Evolutionary conservation across 2,329 filamentous ascomycete species (phyloP).

Genomic region (Biscogniauxia sp.): DNA sequence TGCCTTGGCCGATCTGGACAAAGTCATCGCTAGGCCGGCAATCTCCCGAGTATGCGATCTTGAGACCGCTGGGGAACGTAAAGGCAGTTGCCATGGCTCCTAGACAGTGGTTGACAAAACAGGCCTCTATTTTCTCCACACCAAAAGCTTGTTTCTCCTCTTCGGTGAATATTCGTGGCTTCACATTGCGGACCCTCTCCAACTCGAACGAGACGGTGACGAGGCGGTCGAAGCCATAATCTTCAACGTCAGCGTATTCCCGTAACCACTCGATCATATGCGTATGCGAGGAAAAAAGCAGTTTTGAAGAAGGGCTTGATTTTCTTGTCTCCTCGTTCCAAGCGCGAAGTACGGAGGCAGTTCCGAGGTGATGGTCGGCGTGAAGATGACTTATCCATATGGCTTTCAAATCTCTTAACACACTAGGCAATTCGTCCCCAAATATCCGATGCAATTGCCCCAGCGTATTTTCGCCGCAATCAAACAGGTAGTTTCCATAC

Average conservation of each 20-base stretch:
- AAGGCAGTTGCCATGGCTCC: slow-evolving; percentile 74
- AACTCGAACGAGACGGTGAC: slow-evolving; percentile 10
- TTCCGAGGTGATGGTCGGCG: slow-evolving; percentile 93
- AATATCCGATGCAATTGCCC: slow-evolving; percentile 81
- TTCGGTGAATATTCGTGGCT: slow-evolving; percentile 33
- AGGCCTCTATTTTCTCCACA: slow-evolving; percentile 64
- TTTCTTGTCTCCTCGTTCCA: slow-evolving; percentile 63
- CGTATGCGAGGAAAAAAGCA: slow-evolving; percentile 67
- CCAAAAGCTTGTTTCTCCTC: slow-evolving; percentile 53
- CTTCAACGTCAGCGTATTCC: slow-evolving; percentile 77
- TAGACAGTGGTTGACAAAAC: slow-evolving; percentile 74
- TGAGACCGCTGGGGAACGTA: slow-evolving; percentile 76
- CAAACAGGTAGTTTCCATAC: slow-evolving; percentile 83
- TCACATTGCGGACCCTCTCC: slow-evolving; percentile 7
- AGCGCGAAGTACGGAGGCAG: slow-evolving; percentile 73
- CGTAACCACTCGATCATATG: slow-evolving; percentile 74
- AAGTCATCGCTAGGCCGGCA: slow-evolving; percentile 77
- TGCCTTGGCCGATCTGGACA: slow-evolving; percentile 65
- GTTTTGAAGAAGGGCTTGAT: slow-evolving; percentile 35
- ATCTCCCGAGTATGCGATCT: slow-evolving; percentile 90
- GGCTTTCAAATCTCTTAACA: slow-evolving; percentile 74
- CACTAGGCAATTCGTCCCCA: slow-evolving; percentile 61
- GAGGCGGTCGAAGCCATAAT: slow-evolving; percentile 64
- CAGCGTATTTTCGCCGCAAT: slow-evolving; percentile 89
- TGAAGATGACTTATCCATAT: slow-evolving; percentile 96